Conservation (phyloP, 2,329 filamentous ascomycete genomes). For the Diplodia intermedia region DNA sequence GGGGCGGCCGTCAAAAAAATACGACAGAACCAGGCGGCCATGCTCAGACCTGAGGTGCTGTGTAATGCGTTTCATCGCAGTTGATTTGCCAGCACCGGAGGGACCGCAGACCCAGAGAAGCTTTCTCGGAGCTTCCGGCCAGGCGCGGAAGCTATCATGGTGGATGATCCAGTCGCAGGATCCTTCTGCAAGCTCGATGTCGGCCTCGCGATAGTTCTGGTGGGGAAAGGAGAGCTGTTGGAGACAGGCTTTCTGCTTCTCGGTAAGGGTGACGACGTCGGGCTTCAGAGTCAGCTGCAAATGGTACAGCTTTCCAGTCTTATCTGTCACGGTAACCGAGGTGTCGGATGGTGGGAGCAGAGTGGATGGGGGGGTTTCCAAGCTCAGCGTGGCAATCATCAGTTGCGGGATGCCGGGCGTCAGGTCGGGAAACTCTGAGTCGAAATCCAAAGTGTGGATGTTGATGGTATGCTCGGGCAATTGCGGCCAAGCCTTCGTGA, state of each 20-base stretch:
- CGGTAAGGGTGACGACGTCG: not conserved
- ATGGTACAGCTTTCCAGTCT: not conserved
- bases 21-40: not conserved
- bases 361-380: not conserved
- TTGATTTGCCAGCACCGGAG: not conserved
- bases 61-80: conserved; percentile 5
- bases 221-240: not conserved
- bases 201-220: conserved; percentile 1
- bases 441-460: not conserved
- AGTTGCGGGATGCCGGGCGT: too few relatives aligned
- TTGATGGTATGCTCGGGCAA: not conserved
- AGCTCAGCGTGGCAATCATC: not conserved
- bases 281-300: not conserved
- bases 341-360: not conserved
- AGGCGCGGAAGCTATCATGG: not conserved
- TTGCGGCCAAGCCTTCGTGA: not conserved
- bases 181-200: not conserved
- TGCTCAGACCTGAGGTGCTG: not conserved
- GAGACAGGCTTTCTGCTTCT: not conserved
- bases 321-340: too few relatives aligned
- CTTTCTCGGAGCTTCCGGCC: not conserved
- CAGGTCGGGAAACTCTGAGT: not conserved
- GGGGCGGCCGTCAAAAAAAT: not conserved
- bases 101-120: not conserved
- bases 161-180: conserved; percentile 2